phyloP scores from a whole-genome alignment of 441 rosid species.

The Lepidium campestre region DNA sequence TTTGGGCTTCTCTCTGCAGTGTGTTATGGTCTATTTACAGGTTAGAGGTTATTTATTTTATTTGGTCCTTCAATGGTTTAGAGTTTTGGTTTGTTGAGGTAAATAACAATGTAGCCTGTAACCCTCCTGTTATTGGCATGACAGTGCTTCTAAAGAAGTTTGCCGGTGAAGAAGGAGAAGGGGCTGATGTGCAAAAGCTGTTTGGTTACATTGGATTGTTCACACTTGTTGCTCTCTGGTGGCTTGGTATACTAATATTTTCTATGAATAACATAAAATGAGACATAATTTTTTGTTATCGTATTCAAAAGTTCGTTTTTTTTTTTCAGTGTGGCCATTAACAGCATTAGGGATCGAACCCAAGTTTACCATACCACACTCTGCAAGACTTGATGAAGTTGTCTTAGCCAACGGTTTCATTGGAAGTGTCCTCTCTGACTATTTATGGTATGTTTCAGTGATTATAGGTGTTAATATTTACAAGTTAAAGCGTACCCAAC shows the following conservation, averaged over 20 bases:
- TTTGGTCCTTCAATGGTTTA: not conserved
- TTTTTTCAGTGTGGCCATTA: slow-evolving; percentile 79
- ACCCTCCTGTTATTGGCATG: slow-evolving; percentile 22
- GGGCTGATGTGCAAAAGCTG: slow-evolving; percentile 88
- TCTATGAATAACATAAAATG: not conserved
- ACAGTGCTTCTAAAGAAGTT: slow-evolving; percentile 97
- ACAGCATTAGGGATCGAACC: slow-evolving; percentile 96
- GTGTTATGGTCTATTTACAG: slow-evolving; percentile 91
- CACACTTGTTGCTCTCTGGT: slow-evolving; percentile 96
- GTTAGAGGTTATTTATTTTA: slow-evolving; percentile 27
- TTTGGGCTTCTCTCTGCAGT: slow-evolving; percentile 96
- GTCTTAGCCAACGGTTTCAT: slow-evolving; percentile 89
- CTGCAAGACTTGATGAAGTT: slow-evolving; percentile 83
- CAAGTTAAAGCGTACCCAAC: not conserved
- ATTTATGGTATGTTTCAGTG: slow-evolving; percentile 56
- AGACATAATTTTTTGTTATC: not conserved
- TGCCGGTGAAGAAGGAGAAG: slow-evolving; percentile 94
- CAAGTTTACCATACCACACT: slow-evolving; percentile 86
- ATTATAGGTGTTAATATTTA: not conserved
- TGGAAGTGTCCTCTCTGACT: slow-evolving; percentile 97
- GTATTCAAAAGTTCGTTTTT: not conserved
- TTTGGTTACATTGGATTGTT: slow-evolving; percentile 95
- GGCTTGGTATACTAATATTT: slow-evolving; percentile 72
- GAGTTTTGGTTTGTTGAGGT: not conserved
- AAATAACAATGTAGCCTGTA: not conserved